Conservation (phyloP, 331 rosid species). For the Rosa hybrid region DNA sequence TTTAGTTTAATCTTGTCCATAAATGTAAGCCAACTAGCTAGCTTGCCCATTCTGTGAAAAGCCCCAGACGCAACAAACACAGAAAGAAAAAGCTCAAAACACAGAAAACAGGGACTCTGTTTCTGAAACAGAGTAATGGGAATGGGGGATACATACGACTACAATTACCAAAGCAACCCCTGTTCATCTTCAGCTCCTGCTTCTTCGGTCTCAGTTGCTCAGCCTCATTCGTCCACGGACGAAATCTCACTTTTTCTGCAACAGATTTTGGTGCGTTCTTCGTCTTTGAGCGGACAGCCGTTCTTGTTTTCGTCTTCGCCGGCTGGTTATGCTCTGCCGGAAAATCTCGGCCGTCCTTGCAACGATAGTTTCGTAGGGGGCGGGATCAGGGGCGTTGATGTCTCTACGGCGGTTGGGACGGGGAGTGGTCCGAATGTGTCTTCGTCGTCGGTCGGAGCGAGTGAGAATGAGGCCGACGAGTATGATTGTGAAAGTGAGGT, state of each 20-base stretch:
- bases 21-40: not conserved
- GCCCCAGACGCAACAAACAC: slow-evolving; percentile 7
- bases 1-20: not conserved
- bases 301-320: slow-evolving; percentile 25
- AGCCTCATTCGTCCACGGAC: slow-evolving; percentile 49
- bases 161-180: slow-evolving; percentile 27
- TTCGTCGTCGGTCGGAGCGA: slow-evolving; percentile 51
- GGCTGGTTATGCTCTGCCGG: slow-evolving; percentile 28
- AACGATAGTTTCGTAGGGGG: slow-evolving; percentile 29
- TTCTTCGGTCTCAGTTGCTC: slow-evolving; percentile 26
- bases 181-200: slow-evolving; percentile 22
- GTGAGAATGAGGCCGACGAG: slow-evolving; percentile 76
- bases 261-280: slow-evolving; percentile 75
- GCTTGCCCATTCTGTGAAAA: slow-evolving; percentile 3
- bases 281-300: slow-evolving; percentile 19
- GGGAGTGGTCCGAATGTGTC: slow-evolving; percentile 44
- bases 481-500: slow-evolving; percentile 96
- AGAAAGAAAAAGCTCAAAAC: slow-evolving; percentile 17
- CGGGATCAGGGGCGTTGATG: slow-evolving; percentile 51
- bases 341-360: slow-evolving; percentile 28
- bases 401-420: slow-evolving; percentile 19
- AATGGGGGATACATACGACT: slow-evolving; percentile 50
- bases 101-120: not conserved
- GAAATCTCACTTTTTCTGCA: slow-evolving; percentile 87
- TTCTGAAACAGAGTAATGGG: not conserved